Evolutionary conservation across 2,329 filamentous ascomycete species (phyloP).

Genomic region (Talaromyces verruculosus): DNA sequence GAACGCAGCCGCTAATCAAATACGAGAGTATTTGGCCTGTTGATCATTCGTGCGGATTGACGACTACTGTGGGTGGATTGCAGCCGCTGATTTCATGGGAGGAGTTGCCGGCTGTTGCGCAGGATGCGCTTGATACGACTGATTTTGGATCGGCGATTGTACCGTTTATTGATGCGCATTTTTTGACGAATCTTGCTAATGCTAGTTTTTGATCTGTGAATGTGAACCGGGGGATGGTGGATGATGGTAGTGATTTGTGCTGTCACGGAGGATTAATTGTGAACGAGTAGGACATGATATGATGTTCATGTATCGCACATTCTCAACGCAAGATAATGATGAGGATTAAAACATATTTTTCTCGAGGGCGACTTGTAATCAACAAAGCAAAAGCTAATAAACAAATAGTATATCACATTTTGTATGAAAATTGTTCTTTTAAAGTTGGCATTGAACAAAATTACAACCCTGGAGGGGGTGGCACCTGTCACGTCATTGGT

Average conservation of each 20-base stretch:
- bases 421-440: conserved; percentile 4
- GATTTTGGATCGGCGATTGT: conserved; percentile 51
- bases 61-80: conserved; percentile 41
- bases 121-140: conserved; percentile 45
- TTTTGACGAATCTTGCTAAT: conserved; percentile 45
- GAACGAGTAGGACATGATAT: not conserved
- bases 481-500: conserved; percentile 40
- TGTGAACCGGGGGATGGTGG: not conserved
- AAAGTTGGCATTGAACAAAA: not conserved
- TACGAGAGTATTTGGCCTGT: conserved; percentile 53
- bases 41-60: conserved; percentile 49
- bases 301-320: not conserved
- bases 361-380: not conserved
- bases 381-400: not conserved
- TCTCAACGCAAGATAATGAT: not conserved
- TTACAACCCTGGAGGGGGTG: conserved; percentile 53
- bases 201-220: conserved; percentile 36
- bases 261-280: not conserved
- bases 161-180: conserved; percentile 51
- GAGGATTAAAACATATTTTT: not conserved
- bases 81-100: conserved; percentile 54
- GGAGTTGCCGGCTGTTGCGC: conserved; percentile 47
- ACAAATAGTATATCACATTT: conserved; percentile 2
- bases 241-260: not conserved
- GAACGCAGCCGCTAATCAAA: conserved; percentile 48